Evolutionary conservation across 225 moss, liverwort and hornwort genomes (phyloP), one percentile per base, ranked within the genome.

Genomic region (Ulota crispa): DNA sequence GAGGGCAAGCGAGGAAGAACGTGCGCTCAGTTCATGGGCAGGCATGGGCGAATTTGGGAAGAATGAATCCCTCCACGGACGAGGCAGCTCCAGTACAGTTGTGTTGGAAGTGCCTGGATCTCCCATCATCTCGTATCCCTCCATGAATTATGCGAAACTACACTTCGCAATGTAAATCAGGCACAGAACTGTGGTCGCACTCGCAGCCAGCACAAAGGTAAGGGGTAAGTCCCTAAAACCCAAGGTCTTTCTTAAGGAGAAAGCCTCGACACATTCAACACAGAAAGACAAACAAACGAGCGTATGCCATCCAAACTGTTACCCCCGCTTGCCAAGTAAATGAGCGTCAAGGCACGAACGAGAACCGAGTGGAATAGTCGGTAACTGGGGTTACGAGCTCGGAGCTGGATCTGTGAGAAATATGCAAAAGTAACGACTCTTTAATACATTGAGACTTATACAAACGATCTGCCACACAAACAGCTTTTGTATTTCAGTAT

Each of bases 161-260:
- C 27, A 20, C 26, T 37, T 30, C 74, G 3, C 4, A 34, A 39
- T 10, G 9, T 7, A 28, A 30, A 30, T 2, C 9, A 50, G 3
- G 9, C 5, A 0, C 3, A 3, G 10, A 30, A 30, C 12, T 31
- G 52, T 21, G 21, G 3, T 21, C 3, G 19, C 59, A 79, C 89
- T 90, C 79, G 88, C 88, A 81, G 50, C 83, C 86, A 5, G 85
- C 6, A 1, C 88, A 85, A 1, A 88, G 78, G 64, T 5, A 30
- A 20, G 6, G 4, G 24, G 57, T 1, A 71, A 15, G 34, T 24
- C 39, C 26, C 39, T 59, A 37, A 18, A 18, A 59, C 1, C 73
- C 73, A 15, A 24, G 9, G 3, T 39, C 9, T 57, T 16, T 57
- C 56, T 23, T 2, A 4, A 36, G 0, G n/a, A n/a, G 0, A 9